Evolutionary conservation across 352 stramenopile genomes (phyloP).

Genomic region (Phytophthora boehmeriae): DNA sequence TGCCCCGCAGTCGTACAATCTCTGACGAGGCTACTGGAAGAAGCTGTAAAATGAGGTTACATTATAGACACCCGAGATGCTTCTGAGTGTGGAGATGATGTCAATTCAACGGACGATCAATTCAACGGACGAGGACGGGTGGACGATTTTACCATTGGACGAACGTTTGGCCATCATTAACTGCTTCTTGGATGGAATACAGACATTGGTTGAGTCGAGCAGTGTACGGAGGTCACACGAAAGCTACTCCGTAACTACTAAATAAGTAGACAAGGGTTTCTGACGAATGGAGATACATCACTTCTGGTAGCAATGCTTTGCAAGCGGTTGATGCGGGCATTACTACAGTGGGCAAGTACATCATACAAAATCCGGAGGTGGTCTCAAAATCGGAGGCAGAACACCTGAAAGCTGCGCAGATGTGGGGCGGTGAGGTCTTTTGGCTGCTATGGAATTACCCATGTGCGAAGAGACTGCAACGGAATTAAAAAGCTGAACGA

Average conservation of each 20-base stretch:
- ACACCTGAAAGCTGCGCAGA: too few species aligned
- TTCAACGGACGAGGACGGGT: conserved; percentile 8
- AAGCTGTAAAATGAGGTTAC: conserved; percentile 1
- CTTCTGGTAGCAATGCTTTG: conserved; percentile 11
- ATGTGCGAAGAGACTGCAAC: too few species aligned
- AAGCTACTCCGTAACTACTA: conserved; percentile 1
- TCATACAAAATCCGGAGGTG: too few species aligned
- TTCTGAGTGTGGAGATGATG: background rate
- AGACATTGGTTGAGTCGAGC: conserved; percentile 9
- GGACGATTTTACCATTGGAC: conserved; percentile 10
- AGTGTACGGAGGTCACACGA: conserved; percentile 7
- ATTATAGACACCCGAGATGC: background rate
- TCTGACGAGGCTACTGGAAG: conserved; percentile 1
- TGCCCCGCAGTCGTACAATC: too few species aligned
- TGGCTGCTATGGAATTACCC: too few species aligned
- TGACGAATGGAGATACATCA: conserved; percentile 16
- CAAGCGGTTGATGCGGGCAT: too few species aligned
- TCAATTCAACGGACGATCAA: conserved; percentile 6
- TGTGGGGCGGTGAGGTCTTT: too few species aligned
- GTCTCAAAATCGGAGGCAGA: too few species aligned
- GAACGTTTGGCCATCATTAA: conserved; percentile 7
- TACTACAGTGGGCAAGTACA: too few species aligned
- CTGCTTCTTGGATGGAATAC: conserved; percentile 5
- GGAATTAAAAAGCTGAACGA: too few species aligned
- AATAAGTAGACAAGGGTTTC: conserved; percentile 5